Percentiles rank a stretch among this genome's conserved stretches.
Evolutionary conservation across 495 filamentous ascomycete genomes (phyloP).

Genomic region (Coniosporium apollinis): DNA sequence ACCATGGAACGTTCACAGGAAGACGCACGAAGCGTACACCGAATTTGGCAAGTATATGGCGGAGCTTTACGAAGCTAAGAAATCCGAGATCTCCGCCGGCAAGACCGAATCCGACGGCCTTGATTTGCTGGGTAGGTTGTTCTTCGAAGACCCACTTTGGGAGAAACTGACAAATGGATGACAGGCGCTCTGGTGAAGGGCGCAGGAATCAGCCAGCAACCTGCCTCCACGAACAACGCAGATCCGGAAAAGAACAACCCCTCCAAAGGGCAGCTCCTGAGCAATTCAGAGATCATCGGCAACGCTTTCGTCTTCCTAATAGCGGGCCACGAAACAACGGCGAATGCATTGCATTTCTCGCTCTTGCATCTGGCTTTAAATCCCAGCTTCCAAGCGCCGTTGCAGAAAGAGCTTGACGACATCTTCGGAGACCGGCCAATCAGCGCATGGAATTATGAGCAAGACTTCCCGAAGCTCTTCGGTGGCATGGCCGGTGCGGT

Average conservation of each 20-base stretch:
- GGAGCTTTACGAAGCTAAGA: constrained; percentile 40
- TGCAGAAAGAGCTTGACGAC: constrained; percentile 45
- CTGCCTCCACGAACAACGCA: not conserved
- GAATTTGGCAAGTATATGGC: constrained; percentile 51
- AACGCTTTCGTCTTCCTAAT: constrained; percentile 58
- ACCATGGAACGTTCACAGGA: constrained; percentile 29
- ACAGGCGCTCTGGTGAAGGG: constrained; percentile 22
- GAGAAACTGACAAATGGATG: constrained; percentile 24
- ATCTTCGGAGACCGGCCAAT: constrained; percentile 34
- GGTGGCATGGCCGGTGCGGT: constrained; percentile 46
- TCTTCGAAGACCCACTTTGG: too few species aligned
- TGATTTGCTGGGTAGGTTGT: constrained; percentile 44
- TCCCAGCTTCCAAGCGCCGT: constrained; percentile 34
- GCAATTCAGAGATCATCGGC: constrained; percentile 44
- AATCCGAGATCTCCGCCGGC: constrained; percentile 30
- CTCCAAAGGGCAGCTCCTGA: constrained; percentile 22
- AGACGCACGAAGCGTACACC: constrained; percentile 31
- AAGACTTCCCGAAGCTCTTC: constrained; percentile 36
- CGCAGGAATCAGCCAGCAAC: constrained; percentile 7
- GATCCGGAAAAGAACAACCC: constrained; percentile 7
- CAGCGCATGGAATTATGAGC: constrained; percentile 45
- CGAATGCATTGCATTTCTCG: constrained; percentile 47
- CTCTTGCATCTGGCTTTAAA: constrained; percentile 44
- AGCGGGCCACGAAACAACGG: constrained; percentile 58
- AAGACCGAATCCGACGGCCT: constrained; percentile 33